phyloP scores from a whole-genome alignment of 495 filamentous ascomycete species.

The Tuber indicum region DNA sequence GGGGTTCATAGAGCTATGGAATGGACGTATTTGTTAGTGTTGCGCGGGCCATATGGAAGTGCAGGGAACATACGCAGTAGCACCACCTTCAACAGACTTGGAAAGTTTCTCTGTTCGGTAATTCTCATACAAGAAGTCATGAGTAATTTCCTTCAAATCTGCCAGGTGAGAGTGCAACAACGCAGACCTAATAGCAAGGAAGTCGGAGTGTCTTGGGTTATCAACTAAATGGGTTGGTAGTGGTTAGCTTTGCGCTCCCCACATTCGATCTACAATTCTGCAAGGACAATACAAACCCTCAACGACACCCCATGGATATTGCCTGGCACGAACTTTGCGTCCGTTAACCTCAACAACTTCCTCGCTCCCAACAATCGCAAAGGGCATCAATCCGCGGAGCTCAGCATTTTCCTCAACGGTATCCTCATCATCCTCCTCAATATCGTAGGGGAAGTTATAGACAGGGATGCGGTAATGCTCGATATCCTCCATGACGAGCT shows the following conservation, averaged over 20 bases:
- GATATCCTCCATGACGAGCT: slow-evolving; percentile 99
- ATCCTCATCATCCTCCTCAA: slow-evolving; percentile 98
- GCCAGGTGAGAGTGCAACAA: slow-evolving; percentile 95
- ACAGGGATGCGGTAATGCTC: slow-evolving; percentile 99
- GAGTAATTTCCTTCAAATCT: slow-evolving; percentile 97
- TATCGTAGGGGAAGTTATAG: slow-evolving; percentile 99
- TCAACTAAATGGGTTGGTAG: slow-evolving; percentile 53
- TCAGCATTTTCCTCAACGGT: slow-evolving; percentile 99
- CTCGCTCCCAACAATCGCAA: slow-evolving; percentile 95
- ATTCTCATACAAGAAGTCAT: slow-evolving; percentile 99
- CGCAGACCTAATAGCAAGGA: slow-evolving; percentile 92
- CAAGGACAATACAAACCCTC: slow-evolving; percentile 47
- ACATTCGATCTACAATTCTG: not conserved
- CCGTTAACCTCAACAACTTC: slow-evolving; percentile 90
- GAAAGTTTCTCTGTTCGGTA: slow-evolving; percentile 99
- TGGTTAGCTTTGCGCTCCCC: slow-evolving; percentile 1
- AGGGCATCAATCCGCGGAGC: slow-evolving; percentile 93
- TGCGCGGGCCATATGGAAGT: slow-evolving; percentile 6
- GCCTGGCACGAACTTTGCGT: slow-evolving; percentile 82
- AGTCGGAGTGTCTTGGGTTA: slow-evolving; percentile 97
- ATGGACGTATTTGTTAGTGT: slow-evolving; percentile 43
- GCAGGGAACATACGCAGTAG: slow-evolving; percentile 63
- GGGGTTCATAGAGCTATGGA: slow-evolving; percentile 89
- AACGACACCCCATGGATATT: slow-evolving; percentile 98
- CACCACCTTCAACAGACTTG: slow-evolving; percentile 94